Evolutionary conservation across 2,329 filamentous ascomycete genomes (phyloP).

Genomic region (Berkeleyomyces rouxiae): DNA sequence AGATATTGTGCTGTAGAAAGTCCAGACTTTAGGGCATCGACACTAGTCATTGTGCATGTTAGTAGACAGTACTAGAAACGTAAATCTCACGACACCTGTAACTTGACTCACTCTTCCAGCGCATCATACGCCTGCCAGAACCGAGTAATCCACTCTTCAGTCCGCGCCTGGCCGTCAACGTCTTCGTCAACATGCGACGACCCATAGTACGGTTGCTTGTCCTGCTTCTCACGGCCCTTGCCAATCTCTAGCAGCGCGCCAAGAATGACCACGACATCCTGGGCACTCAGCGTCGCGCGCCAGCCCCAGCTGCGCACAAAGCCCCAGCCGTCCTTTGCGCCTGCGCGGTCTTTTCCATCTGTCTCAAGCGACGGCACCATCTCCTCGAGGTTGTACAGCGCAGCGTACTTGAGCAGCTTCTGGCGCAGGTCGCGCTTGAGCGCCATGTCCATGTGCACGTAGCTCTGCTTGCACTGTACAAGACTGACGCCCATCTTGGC

Average conservation of each 20-base stretch:
- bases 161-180: slow-evolving; percentile 33
- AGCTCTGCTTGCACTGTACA: slow-evolving; percentile 85
- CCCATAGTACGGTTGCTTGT: slow-evolving; percentile 15
- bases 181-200: slow-evolving; percentile 23
- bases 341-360: slow-evolving; percentile 50
- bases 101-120: slow-evolving; percentile 46
- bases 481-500: slow-evolving; percentile 97
- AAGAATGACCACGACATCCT: slow-evolving; percentile 84
- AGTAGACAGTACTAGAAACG: slow-evolving; percentile 22
- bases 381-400: slow-evolving; percentile 83
- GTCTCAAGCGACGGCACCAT: slow-evolving; percentile 68
- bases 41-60: slow-evolving; percentile 37
- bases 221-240: slow-evolving; percentile 27
- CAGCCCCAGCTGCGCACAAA: slow-evolving; percentile 97
- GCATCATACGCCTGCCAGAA: slow-evolving; percentile 62
- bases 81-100: neutral
- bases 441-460: slow-evolving; percentile 97
- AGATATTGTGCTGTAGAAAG: slow-evolving; percentile 76
- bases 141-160: slow-evolving; percentile 47
- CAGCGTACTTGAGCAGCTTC: slow-evolving; percentile 79
- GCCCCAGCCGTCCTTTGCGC: slow-evolving; percentile 82
- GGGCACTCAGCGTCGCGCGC: slow-evolving; percentile 83
- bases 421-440: slow-evolving; percentile 74
- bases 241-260: slow-evolving; percentile 89
- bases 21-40: slow-evolving; percentile 58